Conservation (phyloP, 495 filamentous ascomycete genomes). For the Baudoinia panamericana region DNA sequence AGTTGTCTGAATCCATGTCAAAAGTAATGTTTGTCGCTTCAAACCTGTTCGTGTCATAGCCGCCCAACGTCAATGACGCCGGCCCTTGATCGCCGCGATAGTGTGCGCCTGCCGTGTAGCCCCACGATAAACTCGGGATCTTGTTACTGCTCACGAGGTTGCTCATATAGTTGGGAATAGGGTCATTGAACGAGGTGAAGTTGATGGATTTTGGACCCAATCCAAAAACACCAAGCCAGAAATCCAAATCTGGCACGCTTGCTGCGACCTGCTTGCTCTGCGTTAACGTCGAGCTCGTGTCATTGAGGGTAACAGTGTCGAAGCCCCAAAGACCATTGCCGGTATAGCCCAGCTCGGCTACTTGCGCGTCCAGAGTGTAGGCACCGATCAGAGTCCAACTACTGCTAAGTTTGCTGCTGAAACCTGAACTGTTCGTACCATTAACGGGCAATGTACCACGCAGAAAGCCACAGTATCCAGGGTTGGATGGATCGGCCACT, state of each 20-base stretch:
- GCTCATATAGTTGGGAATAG: conserved; percentile 34
- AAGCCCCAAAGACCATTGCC: conserved; percentile 35
- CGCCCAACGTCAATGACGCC: conserved; percentile 27
- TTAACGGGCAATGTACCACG: conserved; percentile 7
- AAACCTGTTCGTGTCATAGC: conserved; percentile 10
- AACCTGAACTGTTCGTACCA: conserved; percentile 13
- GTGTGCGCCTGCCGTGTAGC: conserved; percentile 27
- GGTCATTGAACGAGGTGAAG: conserved; percentile 34
- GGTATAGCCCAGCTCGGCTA: conserved; percentile 28
- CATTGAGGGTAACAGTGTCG: conserved; percentile 38
- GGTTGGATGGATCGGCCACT: conserved; percentile 10
- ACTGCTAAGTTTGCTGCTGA: conserved; percentile 16
- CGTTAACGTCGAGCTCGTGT: conserved; percentile 29
- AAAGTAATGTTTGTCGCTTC: conserved; percentile 4
- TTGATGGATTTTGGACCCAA: conserved; percentile 39
- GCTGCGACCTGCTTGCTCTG: conserved; percentile 28
- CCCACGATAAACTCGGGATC: conserved; percentile 24
- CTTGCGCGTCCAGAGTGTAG: conserved; percentile 22
- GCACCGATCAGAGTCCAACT: conserved; percentile 23
- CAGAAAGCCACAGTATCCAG: conserved; percentile 10
- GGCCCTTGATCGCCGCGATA: conserved; percentile 29
- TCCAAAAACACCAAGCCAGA: conserved; percentile 44
- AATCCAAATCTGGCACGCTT: conserved; percentile 33
- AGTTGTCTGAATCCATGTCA: background rate
- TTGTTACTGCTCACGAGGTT: conserved; percentile 12